Percentiles rank a stretch among this genome's conserved stretches.
Conservation (phyloP, 352 stramenopile genomes). For the Pythium catenulatum region DNA sequence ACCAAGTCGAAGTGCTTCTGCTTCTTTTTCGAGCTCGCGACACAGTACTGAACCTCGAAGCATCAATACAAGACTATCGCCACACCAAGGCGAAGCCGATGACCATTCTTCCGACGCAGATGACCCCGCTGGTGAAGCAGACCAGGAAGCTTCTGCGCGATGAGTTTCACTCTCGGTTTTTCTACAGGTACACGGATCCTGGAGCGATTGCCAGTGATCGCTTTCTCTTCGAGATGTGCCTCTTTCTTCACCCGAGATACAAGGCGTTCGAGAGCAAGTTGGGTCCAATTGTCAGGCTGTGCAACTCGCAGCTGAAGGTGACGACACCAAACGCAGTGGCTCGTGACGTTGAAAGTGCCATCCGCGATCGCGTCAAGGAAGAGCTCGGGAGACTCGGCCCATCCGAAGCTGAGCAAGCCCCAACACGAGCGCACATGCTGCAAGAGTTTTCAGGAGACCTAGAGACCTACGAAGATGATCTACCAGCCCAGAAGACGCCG, state of each 20-base stretch:
- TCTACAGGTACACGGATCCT: slow-evolving; percentile 7
- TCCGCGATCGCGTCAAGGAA: neutral
- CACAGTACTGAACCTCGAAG: neutral
- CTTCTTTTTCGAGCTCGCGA: neutral
- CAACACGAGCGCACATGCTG: neutral
- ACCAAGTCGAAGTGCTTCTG: slow-evolving; percentile 27
- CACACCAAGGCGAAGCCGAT: neutral
- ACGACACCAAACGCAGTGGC: neutral
- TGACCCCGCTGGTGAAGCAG: neutral
- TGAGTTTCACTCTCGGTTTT: neutral
- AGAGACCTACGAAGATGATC: too few relatives aligned
- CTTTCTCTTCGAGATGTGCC: slow-evolving; percentile 14
- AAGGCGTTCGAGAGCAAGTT: slow-evolving; percentile 11
- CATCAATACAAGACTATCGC: neutral
- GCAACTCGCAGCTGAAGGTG: neutral
- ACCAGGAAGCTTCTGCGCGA: slow-evolving; percentile 2
- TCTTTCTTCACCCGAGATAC: slow-evolving; percentile 12
- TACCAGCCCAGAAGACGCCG: too few relatives aligned
- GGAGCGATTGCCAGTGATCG: neutral
- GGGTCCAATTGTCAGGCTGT: neutral
- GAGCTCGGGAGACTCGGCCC: neutral
- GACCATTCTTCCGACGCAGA: neutral
- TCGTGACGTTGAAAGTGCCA: neutral
- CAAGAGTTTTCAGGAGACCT: neutral
- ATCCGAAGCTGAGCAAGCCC: neutral